Evolutionary conservation across 106 monocot species (phyloP).

Genomic region (Dendrobium nobile): DNA sequence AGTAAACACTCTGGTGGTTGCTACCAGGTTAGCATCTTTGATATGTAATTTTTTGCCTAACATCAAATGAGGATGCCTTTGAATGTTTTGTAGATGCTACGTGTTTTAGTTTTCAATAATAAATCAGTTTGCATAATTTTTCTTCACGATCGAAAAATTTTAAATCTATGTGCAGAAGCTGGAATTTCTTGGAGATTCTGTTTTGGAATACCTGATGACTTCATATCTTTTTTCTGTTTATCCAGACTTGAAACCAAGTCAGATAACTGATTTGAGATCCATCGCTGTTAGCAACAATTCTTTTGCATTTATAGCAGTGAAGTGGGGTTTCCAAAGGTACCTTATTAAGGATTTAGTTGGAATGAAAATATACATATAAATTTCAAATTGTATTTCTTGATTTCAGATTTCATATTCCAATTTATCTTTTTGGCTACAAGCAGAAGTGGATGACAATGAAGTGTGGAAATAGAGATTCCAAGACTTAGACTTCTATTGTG

Average conservation of each 20-base stretch:
- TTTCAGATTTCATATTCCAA: no score
- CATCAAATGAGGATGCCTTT: neutral
- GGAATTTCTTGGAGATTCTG: conserved; percentile 98
- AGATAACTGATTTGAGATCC: conserved; percentile 79
- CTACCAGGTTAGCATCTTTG: conserved; percentile 69
- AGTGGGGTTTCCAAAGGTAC: conserved; percentile 44
- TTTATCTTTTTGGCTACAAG: no score
- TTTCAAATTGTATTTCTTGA: no score
- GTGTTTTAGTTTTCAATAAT: neutral
- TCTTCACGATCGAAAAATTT: neutral
- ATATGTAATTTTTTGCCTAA: neutral
- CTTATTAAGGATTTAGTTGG: conserved; percentile 46
- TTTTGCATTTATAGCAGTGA: conserved; percentile 65
- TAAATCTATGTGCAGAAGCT: conserved; percentile 46
- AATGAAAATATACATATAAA: neutral
- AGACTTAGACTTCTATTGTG: no score
- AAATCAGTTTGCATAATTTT: neutral
- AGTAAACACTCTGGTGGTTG: conserved; percentile 80
- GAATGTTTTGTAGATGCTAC: neutral
- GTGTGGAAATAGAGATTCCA: no score
- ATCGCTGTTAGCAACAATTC: conserved; percentile 63
- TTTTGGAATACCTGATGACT: conserved; percentile 90
- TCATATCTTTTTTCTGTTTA: conserved; percentile 88
- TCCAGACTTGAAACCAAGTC: conserved; percentile 88
- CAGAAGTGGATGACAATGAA: no score